Evolutionary conservation across 2,329 filamentous ascomycete species (phyloP), one percentile per base, ranked within the genome.

Genomic region (Neofusicoccum kwambonambiense): DNA sequence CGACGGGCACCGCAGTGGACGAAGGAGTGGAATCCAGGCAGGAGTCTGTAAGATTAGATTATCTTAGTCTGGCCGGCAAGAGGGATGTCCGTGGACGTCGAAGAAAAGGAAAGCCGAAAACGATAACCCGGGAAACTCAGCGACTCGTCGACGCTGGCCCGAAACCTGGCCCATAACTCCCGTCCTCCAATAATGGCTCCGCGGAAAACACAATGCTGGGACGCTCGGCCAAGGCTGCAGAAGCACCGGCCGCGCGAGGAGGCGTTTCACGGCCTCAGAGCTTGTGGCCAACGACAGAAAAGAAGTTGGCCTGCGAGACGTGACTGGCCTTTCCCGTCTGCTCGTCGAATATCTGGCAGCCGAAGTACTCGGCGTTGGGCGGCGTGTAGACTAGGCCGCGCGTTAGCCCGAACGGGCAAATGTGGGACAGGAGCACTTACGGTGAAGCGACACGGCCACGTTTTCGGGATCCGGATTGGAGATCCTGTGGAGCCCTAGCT

Each of bases 401-500:
- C 61, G 66, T 57, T 35, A 66, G 47, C 37, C 47, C 37, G 7
- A 31, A 58, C 49, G 19, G 45, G 44, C 45, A 64, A 50, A 42
- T 47, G 4, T 37, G 9, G 8, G 35, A 17, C 65, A 17, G 31
- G 22, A 56, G 47, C 27, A 79, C 85, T 73, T 79, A 87, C 86
- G 79, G 79, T 97, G 93, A 68, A 97, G 80, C 64, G 92, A 96
- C 56, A 97, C 89, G 69, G 93, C 93, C 73, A 90, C 88, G 75
- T 92, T 86, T 71, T 85, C 83, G 54, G 81, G 78, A 70, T 90
- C 87, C 31, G 86, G 86, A 76, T 97, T 97, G 69, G 86, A 87
- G 66, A 97, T 89, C 62, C 89, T 87, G 79, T 97, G 93, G 47
- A 97, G 82, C 19, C 93, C 93, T 34, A 97, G 87, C 79, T 92